A percentile compares a stretch with the other conserved stretches of the same genome.
phyloP scores from a whole-genome alignment of 495 filamentous ascomycete species.

The Podospora tetraspora region DNA sequence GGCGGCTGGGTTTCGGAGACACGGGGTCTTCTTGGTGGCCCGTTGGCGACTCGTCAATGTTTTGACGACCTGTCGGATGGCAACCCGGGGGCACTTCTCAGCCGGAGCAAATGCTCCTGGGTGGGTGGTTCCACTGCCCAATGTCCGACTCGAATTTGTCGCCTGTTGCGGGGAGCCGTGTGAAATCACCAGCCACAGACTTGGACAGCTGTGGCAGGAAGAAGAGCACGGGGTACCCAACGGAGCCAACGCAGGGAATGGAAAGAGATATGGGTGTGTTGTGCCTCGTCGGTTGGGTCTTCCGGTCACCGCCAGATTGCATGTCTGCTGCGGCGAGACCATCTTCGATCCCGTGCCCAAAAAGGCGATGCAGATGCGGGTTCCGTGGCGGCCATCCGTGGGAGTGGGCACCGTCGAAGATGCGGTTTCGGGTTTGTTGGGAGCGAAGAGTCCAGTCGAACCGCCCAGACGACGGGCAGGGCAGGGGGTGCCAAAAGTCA shows the following conservation, averaged over 20 bases:
- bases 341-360: conserved; percentile 10
- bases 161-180: not conserved
- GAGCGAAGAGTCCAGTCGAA: conserved; percentile 1
- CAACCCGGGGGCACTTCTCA: not conserved
- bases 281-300: not conserved
- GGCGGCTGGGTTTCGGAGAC: not conserved
- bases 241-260: not conserved
- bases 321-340: not conserved
- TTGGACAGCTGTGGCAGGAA: not conserved
- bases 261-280: not conserved
- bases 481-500: conserved; percentile 9
- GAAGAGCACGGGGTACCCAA: not conserved
- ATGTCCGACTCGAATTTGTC: not conserved
- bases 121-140: not conserved
- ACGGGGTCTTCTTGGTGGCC: not conserved
- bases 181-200: not conserved
- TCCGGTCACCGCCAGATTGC: conserved; percentile 8
- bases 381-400: too few relatives aligned
- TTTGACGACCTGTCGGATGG: not conserved
- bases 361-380: conserved; percentile 6
- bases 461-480: conserved; percentile 3
- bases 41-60: not conserved
- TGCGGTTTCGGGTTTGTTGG: not conserved
- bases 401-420: not conserved
- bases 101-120: conserved; percentile 8